Evolutionary conservation across 352 stramenopile species (phyloP).

Genomic region (Phytophthora sp.): DNA sequence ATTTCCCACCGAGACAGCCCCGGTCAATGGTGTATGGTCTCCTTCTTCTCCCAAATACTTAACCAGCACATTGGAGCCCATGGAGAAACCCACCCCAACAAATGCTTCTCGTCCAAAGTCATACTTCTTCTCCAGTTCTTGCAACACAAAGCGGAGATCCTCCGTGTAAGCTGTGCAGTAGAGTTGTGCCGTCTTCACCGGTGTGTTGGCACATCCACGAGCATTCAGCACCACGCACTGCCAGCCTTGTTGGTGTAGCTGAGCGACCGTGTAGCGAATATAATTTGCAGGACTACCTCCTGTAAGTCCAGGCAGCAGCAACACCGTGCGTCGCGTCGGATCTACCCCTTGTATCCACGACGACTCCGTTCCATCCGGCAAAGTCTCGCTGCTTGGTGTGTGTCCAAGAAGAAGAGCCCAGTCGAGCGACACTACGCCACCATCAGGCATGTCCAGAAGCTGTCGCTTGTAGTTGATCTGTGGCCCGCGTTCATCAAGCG

Average conservation of each 20-base stretch:
- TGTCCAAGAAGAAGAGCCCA: slow-evolving; percentile 46
- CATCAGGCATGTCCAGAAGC: slow-evolving; percentile 63
- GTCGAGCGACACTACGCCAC: slow-evolving; percentile 69
- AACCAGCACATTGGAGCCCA: slow-evolving; percentile 76
- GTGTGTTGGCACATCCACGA: slow-evolving; percentile 63
- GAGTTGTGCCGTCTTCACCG: slow-evolving; percentile 53
- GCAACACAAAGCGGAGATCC: slow-evolving; percentile 56
- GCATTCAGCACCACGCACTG: slow-evolving; percentile 75
- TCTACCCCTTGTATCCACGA: slow-evolving; percentile 38
- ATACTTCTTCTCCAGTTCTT: slow-evolving; percentile 41
- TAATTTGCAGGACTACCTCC: slow-evolving; percentile 70
- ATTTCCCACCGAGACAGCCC: slow-evolving; percentile 70
- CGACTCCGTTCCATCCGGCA: background rate
- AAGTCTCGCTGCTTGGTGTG: slow-evolving; percentile 3
- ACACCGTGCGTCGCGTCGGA: slow-evolving; percentile 35
- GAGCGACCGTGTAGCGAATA: slow-evolving; percentile 58
- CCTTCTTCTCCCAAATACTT: slow-evolving; percentile 77
- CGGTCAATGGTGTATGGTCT: slow-evolving; percentile 41
- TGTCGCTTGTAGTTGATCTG: slow-evolving; percentile 59
- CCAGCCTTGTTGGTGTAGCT: slow-evolving; percentile 47
- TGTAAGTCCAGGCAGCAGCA: slow-evolving; percentile 65
- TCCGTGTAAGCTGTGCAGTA: slow-evolving; percentile 73
- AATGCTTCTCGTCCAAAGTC: slow-evolving; percentile 47
- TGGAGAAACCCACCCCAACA: slow-evolving; percentile 68
- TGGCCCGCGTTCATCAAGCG: slow-evolving; percentile 28